These are phyloP conservation scores for Trebouxiophyceae sp. DNA, from an alignment of 163 green algal species.

Conservation along the genomic window DNA sequence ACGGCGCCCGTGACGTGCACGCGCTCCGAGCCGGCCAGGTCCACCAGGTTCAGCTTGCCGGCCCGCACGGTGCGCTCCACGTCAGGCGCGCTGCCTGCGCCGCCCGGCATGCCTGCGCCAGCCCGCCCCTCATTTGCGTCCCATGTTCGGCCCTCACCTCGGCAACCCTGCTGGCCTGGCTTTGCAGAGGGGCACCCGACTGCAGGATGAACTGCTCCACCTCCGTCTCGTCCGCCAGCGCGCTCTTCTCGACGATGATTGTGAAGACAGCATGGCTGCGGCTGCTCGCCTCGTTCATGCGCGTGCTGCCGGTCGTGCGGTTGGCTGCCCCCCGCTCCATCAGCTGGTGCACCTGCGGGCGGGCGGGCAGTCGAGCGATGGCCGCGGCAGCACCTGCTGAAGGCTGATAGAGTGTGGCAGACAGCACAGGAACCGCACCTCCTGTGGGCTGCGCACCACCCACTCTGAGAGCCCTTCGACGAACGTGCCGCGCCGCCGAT, in stretches of 20 bases:
- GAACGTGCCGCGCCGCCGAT: constrained; percentile 80
- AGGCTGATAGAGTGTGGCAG: background rate
- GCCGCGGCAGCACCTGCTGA: constrained; percentile 68
- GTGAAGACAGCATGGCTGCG: constrained; percentile 93
- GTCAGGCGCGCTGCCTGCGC: background rate
- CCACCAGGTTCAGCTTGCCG: constrained; percentile 95
- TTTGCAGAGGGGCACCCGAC: no score
- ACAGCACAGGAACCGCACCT: constrained; percentile 28
- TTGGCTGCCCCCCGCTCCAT: constrained; percentile 75
- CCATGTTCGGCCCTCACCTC: no score
- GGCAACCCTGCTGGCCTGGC: no score
- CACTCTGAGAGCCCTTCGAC: constrained; percentile 92
- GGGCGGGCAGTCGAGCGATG: background rate
- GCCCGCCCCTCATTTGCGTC: no score
- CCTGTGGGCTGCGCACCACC: constrained; percentile 77
- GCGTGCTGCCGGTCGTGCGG: constrained; percentile 80
- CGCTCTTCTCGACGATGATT: constrained; percentile 89
- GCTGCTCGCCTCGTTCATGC: constrained; percentile 87
- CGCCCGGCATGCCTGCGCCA: no score
- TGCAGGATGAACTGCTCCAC: constrained; percentile 23
- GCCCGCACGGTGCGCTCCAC: constrained; percentile 51
- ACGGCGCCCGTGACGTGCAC: constrained; percentile 88
- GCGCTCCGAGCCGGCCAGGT: constrained; percentile 90
- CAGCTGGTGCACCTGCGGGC: constrained; percentile 67
- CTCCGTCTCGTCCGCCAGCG: constrained; percentile 11